Base-by-base conservation (phyloP, 164 flowering plant genomes). In the Chloranthus sessilifolius region DNA sequence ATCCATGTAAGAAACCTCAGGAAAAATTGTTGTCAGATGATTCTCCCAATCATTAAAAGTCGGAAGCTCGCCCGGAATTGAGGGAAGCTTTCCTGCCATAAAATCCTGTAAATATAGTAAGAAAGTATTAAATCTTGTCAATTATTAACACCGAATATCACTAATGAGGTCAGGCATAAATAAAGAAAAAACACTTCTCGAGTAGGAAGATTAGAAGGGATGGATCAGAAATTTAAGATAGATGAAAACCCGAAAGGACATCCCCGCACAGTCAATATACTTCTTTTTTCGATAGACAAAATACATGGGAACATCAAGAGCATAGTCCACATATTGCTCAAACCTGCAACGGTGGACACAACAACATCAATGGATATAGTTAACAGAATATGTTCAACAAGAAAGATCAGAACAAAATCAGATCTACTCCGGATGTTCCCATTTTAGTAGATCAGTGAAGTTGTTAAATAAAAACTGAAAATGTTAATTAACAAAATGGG, bases 251-350 rank as follows among this genome's bases (percentile, higher is more conserved):
- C 99, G 75, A 71, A 94, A 94, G 49, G 97, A 81, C 88, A 86
- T 43, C 58, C 99, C 97, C 52, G 79, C 21, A 60, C 99, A 94
- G 65, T 94, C 86, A 47, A 94, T 74, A 65, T 94, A 89, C 73
- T 87, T 84, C 72, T 89, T 88, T 14, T 82, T 74, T 48, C 99
- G 83, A 61, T 86, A 88, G 52, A 78, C 89, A 67, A 88, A 92
- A 64, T 88, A 86, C 96, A 92, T 92, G 28, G 99, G 99, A 62
- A 94, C 99, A 68, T 94, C 96, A 38, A 94, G 86, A 28, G 99
- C 99, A 65, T 89, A 94, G 36, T 88, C 96, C 59, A 88, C 96
- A 74, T 88, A 92, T 52, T 77, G 85, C 79, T 88, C 99, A 75
- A 92, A 92, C 73, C 99, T 92, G 78, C 69, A 72, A 10, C 23